Conservation (phyloP, 176 grass and related monocot species). For the Triticum urartu region DNA sequence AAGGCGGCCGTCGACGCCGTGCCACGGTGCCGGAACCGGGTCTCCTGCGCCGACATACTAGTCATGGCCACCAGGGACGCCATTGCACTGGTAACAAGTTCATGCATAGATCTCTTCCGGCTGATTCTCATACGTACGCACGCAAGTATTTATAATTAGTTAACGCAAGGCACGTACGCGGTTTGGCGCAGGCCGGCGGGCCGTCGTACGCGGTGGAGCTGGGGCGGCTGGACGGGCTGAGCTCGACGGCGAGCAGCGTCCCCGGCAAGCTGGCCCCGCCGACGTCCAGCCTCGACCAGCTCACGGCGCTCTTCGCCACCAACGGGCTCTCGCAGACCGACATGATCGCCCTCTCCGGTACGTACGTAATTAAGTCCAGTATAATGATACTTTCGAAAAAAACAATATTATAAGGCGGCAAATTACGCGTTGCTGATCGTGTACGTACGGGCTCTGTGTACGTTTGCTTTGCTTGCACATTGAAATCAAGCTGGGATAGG, state of each 20-base stretch:
- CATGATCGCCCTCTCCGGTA: constrained; percentile 80
- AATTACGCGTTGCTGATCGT: not conserved
- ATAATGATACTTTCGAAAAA: no score
- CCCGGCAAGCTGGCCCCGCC: constrained; percentile 40
- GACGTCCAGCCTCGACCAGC: constrained; percentile 41
- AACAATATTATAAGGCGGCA: not conserved
- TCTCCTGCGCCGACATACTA: constrained; percentile 72
- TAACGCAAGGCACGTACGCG: not conserved
- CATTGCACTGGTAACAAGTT: constrained; percentile 41
- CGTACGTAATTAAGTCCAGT: not conserved
- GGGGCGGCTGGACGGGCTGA: constrained; percentile 57
- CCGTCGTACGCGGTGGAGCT: constrained; percentile 74
- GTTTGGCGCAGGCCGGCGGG: constrained; percentile 41
- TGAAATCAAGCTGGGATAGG: not conserved
- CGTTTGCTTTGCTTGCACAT: not conserved
- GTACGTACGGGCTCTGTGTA: not conserved
- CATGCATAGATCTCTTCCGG: not conserved
- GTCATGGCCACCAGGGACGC: constrained; percentile 61
- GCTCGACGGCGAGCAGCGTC: constrained; percentile 50
- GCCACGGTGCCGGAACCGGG: constrained; percentile 47
- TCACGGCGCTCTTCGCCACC: constrained; percentile 45
- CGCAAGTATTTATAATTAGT: not conserved
- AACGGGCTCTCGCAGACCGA: constrained; percentile 54
- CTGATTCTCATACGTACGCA: not conserved
- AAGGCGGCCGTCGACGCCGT: constrained; percentile 63